Evolutionary conservation across 2,329 filamentous ascomycete genomes (phyloP), one percentile per base, ranked within the genome.

Genomic region (Stachybotrys elegans): DNA sequence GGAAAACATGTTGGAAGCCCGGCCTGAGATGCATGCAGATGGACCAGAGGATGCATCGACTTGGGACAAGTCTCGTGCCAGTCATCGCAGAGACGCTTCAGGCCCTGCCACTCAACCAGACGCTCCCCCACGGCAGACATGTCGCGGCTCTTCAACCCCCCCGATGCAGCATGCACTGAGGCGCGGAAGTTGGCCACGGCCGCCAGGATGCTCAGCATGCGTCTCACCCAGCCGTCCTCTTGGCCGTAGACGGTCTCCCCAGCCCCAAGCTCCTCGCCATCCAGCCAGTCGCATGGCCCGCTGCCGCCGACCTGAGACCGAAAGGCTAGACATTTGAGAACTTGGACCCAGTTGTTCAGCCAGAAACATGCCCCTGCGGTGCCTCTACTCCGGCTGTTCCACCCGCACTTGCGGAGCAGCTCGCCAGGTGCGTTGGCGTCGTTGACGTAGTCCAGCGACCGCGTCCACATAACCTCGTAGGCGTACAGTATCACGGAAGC

Each of bases 281-380:
- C 20, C 40, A 47, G 45, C 13, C 55, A 85, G 53, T 86, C 78
- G 73, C 93, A 81, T 55, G 95, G 84, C 16, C 96, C 73, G 1
- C 86, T 87, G 91, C 92, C 96, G 1, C 88, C 83, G 12, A 89
- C 81, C 51, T 83, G 79, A 86, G 88, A 95, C 60, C 92, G 90
- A 65, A 89, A 89, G 51, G 88, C 84, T 14, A 96, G 71, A 61
- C 90, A 95, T 50, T 82, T 88, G 22, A 96, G 72, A n/a, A 96
- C 73, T 61, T 97, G 92, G 76, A 95, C 86, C 14, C 85, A 86
- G 14, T 95, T 83, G 55, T 94, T 95, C 29, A 96, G 72, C 91
- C 92, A 96, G 67, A 96, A 96, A 62, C 91, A 96, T 1, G 91
- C 89, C 1, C 83, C 80, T 1, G 89, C 91, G 17, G 95, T 80